Conservation (phyloP, 73 alveolate genomes). For the Stentor coeruleus region DNA sequence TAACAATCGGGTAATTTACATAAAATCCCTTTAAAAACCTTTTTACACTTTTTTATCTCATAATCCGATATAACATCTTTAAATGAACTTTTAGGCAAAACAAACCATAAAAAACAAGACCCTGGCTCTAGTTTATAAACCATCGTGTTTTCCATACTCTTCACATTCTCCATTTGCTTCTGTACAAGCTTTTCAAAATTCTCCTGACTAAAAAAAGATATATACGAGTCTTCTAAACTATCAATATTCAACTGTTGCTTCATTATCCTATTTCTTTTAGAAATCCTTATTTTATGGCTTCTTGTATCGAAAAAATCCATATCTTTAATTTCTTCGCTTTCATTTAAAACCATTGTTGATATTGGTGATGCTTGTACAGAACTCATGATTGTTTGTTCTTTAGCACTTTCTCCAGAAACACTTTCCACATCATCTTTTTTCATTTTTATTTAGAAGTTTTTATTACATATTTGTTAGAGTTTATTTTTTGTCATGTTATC, state of each 20-base stretch:
- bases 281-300: neutral
- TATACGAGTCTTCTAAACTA: neutral
- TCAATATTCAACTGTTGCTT: conserved; percentile 3
- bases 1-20: conserved; percentile 32
- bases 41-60: neutral
- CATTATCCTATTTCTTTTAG: neutral
- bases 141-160: neutral
- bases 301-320: neutral
- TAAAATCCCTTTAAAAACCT: neutral
- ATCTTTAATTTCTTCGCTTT: neutral
- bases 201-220: neutral
- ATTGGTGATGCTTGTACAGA: neutral
- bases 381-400: too few relatives aligned
- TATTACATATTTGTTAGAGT: too few relatives aligned
- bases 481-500: too few relatives aligned
- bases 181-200: neutral
- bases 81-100: neutral
- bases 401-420: too few relatives aligned
- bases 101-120: neutral
- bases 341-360: neutral
- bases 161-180: neutral
- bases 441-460: too few relatives aligned
- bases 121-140: conserved; percentile 13
- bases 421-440: too few relatives aligned
- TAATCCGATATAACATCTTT: neutral